Conservation (phyloP, 139 green algal genomes). For the Chlorokybus atmophyticus region DNA sequence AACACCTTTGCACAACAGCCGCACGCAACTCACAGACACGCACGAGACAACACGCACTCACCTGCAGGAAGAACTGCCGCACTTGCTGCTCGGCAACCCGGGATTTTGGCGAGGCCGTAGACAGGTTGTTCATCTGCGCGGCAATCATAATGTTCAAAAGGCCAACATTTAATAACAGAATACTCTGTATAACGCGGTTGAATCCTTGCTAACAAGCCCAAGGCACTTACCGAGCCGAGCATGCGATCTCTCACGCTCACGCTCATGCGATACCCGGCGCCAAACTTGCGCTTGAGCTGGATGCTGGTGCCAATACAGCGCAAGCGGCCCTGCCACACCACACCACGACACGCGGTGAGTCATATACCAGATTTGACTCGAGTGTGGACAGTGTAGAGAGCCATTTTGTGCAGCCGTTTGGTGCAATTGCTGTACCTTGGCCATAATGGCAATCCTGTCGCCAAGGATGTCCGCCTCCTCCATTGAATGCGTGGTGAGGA, state of each 20-base stretch:
- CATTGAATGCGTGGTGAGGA: conserved; percentile 45
- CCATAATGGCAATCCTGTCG: conserved; percentile 43
- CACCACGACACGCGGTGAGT: no score
- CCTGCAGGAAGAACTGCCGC: not conserved
- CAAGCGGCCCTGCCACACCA: conserved; percentile 5
- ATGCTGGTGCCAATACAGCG: conserved; percentile 30
- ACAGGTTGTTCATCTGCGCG: not conserved
- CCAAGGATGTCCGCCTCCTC: conserved; percentile 44
- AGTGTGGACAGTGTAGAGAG: no score
- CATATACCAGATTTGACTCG: no score
- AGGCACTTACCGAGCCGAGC: not conserved
- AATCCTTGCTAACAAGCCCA: not conserved
- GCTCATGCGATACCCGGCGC: conserved; percentile 20
- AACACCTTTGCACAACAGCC: not conserved
- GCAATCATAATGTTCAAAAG: not conserved
- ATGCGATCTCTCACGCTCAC: no score
- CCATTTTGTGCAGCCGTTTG: no score
- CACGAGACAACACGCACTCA: not conserved
- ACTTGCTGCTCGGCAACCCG: not conserved
- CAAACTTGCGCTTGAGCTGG: conserved; percentile 32
- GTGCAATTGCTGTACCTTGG: no score
- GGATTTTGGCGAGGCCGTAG: not conserved
- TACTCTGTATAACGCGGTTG: not conserved
- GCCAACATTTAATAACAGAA: not conserved
- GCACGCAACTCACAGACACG: not conserved